Base-by-base conservation (phyloP, 257 asterid genomes). In the Mentha longifolia region DNA sequence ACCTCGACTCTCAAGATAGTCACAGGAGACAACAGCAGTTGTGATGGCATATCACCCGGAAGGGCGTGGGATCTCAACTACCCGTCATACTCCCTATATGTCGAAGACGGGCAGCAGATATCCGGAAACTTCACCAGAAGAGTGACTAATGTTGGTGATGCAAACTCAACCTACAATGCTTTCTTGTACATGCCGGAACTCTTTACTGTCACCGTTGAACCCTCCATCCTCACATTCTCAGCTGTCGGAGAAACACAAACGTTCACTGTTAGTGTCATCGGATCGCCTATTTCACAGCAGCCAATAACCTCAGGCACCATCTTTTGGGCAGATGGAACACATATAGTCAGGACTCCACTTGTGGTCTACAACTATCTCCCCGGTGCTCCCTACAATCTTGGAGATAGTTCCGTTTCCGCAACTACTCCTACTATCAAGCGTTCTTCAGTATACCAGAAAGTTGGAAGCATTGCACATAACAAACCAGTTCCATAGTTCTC, bases 41-140 rank as follows among this genome's bases (percentile, higher is more conserved):
- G 87, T 45, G 55, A 47, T 39, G 77, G 66, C 15, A 68, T 55
- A 43, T 9, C 56, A 19, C 83, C 77, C 2, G 87, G 87, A 64
- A 65, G 85, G 68, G 79, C 80, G 17, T 83, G 83, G 81, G 85
- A 80, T 70, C 82, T 83, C 30, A 83, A 83, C 77, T 83, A 83
- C 67, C 87, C 87, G 0, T 83, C 87, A 0, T 79, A 77, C 79
- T 83, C 87, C 9, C 79, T 83, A 6, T 83, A 79, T n/a, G 79
- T 79, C 25, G 74, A 60, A 43, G 87, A 83, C 6, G 84, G 84
- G 5, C 64, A 79, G 20, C 52, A 15, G 4, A 77, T 83, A 41
- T 10, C 30, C 1, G 87, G 65, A 37, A 67, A 52, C 15, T 83
- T 79, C 81, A 68, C 82, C 28, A 64, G 87, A 30, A 74, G 59